Evolutionary conservation across 345 rosid species (phyloP).

Genomic region (Psidium guajava): DNA sequence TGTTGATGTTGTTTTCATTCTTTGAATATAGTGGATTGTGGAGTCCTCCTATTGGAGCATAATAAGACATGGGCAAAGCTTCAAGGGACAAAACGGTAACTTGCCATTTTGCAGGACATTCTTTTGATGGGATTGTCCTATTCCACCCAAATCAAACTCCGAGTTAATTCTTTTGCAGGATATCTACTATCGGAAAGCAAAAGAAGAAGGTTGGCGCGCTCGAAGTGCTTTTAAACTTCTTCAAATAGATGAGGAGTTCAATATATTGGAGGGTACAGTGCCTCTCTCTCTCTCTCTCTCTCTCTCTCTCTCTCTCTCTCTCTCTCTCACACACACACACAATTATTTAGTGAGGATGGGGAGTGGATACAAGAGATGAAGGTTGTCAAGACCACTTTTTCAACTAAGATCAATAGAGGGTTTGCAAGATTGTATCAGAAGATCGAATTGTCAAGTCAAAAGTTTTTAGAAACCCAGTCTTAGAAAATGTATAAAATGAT

Average conservation of each 20-base stretch:
- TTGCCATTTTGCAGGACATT: background rate
- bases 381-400: too few relatives aligned
- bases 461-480: background rate
- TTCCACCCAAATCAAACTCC: background rate
- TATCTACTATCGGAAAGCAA: conserved; percentile 86
- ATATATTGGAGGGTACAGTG: too few relatives aligned
- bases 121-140: background rate
- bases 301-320: background rate
- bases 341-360: too few relatives aligned
- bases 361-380: too few relatives aligned
- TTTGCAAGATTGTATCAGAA: background rate
- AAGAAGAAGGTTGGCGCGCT: conserved; percentile 99
- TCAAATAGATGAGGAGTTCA: conserved; percentile 75
- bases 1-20: background rate
- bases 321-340: background rate
- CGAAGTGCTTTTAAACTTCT: conserved; percentile 96
- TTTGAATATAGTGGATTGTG: background rate
- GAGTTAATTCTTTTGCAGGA: conserved; percentile 32
- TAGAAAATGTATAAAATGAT: background rate
- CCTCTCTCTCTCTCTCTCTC: background rate
- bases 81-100: conserved; percentile 84
- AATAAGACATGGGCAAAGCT: conserved; percentile 63
- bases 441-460: background rate
- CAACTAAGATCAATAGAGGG: too few relatives aligned
- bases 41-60: background rate